phyloP scores from a whole-genome alignment of 495 filamentous ascomycete species.

The Corynascus novoguineensis region DNA sequence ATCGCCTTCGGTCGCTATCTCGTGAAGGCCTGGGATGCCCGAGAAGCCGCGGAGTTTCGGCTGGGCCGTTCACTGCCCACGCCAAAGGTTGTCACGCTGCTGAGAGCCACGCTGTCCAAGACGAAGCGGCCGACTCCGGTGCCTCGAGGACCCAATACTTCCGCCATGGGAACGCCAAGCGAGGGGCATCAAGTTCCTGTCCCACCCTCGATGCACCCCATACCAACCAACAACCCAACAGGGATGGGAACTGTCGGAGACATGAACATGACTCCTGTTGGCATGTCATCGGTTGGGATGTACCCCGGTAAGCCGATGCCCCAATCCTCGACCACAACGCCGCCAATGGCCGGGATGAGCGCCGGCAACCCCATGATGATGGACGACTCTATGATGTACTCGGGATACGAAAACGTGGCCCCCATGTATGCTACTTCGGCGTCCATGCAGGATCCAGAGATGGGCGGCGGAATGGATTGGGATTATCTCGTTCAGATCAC shows the following conservation, averaged over 20 bases:
- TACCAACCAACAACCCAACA: background rate
- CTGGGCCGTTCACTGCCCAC: slow-evolving; percentile 34
- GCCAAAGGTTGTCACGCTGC: slow-evolving; percentile 39
- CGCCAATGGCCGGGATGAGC: slow-evolving; percentile 16
- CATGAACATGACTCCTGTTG: background rate
- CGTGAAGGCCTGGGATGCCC: slow-evolving; percentile 51
- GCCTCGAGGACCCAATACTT: background rate
- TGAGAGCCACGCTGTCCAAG: slow-evolving; percentile 31
- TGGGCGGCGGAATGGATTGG: slow-evolving; percentile 44
- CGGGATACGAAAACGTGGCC: slow-evolving; percentile 20
- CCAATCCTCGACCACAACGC: background rate
- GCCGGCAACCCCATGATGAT: slow-evolving; percentile 16
- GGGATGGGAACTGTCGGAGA: background rate
- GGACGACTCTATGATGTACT: slow-evolving; percentile 28
- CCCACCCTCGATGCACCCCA: background rate
- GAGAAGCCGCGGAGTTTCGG: slow-evolving; percentile 38
- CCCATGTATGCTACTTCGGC: slow-evolving; percentile 18
- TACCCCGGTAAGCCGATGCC: slow-evolving; percentile 18
- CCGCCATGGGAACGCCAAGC: background rate
- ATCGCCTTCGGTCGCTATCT: slow-evolving; percentile 46
- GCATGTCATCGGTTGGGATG: slow-evolving; percentile 5
- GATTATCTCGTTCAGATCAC: slow-evolving; percentile 39
- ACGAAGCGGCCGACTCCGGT: slow-evolving; percentile 17
- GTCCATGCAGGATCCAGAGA: slow-evolving; percentile 35
- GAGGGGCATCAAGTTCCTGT: slow-evolving; percentile 1